These are phyloP conservation scores for Cornus controversa DNA, from an alignment of 148 eudicot genomes.

Conservation along the genomic window DNA sequence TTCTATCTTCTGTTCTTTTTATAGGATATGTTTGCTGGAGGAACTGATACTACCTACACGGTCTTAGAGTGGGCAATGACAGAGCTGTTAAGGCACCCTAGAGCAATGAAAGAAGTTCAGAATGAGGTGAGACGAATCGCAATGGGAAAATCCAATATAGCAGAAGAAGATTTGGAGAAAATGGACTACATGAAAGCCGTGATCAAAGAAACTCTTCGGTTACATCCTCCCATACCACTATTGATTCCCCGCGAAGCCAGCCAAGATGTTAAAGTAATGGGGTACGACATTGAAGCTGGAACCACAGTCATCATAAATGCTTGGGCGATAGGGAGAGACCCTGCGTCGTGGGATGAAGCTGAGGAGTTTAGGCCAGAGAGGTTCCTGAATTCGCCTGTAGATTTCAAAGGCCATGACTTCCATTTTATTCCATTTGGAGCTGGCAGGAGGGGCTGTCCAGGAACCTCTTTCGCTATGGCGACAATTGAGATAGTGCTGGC, in stretches of 20 bases:
- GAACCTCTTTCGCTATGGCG: conserved; percentile 28
- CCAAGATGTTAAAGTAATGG: conserved; percentile 24
- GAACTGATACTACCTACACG: conserved; percentile 42
- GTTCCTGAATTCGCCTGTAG: conserved; percentile 27
- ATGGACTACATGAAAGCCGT: conserved; percentile 48
- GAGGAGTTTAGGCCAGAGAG: conserved; percentile 43
- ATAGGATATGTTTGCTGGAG: conserved; percentile 54
- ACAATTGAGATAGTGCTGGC: conserved; percentile 33
- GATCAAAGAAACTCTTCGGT: conserved; percentile 32
- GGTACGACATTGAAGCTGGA: conserved; percentile 31
- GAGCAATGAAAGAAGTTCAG: conserved; percentile 28
- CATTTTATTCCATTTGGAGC: conserved; percentile 41
- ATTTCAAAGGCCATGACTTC: conserved; percentile 34
- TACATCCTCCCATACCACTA: conserved; percentile 35
- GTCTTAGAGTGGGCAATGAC: conserved; percentile 51
- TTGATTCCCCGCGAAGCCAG: conserved; percentile 23
- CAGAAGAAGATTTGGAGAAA: conserved; percentile 37
- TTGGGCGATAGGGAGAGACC: conserved; percentile 38
- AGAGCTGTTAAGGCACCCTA: conserved; percentile 43
- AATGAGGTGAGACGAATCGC: conserved; percentile 36
- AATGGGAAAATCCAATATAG: conserved; percentile 20
- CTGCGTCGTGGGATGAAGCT: conserved; percentile 26
- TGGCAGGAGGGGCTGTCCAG: conserved; percentile 40
- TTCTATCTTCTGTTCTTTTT: background rate
- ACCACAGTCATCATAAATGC: conserved; percentile 33